Conservation (phyloP, 768 basidiomycete species). For the Tulasnella sp. region DNA sequence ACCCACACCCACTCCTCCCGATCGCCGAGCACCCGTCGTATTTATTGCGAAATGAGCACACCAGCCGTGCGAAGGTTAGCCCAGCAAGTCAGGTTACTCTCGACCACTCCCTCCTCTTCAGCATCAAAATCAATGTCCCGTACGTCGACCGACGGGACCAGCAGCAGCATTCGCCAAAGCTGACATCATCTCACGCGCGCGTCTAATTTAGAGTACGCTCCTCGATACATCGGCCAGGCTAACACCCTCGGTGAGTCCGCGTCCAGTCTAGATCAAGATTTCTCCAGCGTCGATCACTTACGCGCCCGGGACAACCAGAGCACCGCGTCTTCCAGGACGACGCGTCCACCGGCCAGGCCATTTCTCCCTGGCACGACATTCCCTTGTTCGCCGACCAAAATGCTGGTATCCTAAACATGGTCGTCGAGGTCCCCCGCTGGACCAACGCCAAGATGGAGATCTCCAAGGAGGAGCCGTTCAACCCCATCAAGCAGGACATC, state of each 20-base stretch:
- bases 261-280: background rate
- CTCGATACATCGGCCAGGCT: constrained; percentile 78
- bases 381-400: constrained; percentile 95
- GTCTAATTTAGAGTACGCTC: constrained; percentile 43
- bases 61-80: constrained; percentile 21
- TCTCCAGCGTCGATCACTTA: background rate
- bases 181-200: constrained; percentile 10
- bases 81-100: constrained; percentile 24
- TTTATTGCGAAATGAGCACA: constrained; percentile 14
- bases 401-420: constrained; percentile 97
- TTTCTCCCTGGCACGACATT: constrained; percentile 92
- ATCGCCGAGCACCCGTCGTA: background rate
- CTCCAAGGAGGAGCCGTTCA: constrained; percentile 96
- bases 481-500: constrained; percentile 99
- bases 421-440: constrained; percentile 98
- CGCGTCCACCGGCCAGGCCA: constrained; percentile 58
- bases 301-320: constrained; percentile 52
- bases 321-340: constrained; percentile 94
- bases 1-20: background rate
- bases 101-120: constrained; percentile 1
- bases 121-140: constrained; percentile 4
- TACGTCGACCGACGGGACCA: background rate
- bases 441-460: constrained; percentile 99
- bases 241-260: constrained; percentile 85
- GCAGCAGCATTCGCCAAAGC: background rate